Evolutionary conservation across 2,329 filamentous ascomycete species (phyloP).

Genomic region (Arthrobotrys iridis): DNA sequence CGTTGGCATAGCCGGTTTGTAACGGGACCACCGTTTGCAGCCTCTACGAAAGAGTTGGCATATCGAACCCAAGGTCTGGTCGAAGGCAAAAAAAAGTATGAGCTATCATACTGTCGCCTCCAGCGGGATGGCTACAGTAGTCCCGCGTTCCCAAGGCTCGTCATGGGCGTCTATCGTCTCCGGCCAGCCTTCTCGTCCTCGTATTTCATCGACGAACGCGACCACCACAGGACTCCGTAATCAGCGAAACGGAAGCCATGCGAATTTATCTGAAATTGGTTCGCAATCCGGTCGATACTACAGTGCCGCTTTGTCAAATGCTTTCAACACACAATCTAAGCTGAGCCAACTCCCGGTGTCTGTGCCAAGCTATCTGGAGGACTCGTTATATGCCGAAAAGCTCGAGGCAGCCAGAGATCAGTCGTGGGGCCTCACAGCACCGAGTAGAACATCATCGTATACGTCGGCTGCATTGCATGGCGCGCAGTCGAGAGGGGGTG

Average conservation of each 20-base stretch:
- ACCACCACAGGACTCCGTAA: constrained; percentile 31
- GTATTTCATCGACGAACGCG: constrained; percentile 24
- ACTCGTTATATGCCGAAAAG: constrained; percentile 58
- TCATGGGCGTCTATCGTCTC: constrained; percentile 51
- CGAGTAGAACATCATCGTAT: constrained; percentile 28
- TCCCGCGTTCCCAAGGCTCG: constrained; percentile 37
- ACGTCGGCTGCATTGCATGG: constrained; percentile 64
- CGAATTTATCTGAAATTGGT: constrained; percentile 46
- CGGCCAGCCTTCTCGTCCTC: constrained; percentile 43
- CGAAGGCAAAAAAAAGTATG: not conserved
- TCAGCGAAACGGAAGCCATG: constrained; percentile 44
- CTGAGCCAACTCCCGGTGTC: constrained; percentile 50
- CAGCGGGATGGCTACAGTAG: constrained; percentile 7
- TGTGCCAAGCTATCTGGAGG: constrained; percentile 58
- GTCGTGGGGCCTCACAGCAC: constrained; percentile 13
- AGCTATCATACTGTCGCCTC: constrained; percentile 6
- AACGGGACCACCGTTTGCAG: constrained; percentile 16
- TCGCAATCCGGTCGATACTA: constrained; percentile 50
- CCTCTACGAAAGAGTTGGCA: not conserved
- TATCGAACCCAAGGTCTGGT: not conserved
- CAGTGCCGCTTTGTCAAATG: constrained; percentile 28
- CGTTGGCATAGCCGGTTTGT: constrained; percentile 32
- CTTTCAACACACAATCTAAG: constrained; percentile 49
- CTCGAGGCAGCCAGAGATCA: constrained; percentile 49
- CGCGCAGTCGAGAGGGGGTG: constrained; percentile 72